Percentiles rank a stretch among this genome's conserved stretches.
Evolutionary conservation across 2,329 filamentous ascomycete species (phyloP).

Genomic region (Cladosporium sp.): DNA sequence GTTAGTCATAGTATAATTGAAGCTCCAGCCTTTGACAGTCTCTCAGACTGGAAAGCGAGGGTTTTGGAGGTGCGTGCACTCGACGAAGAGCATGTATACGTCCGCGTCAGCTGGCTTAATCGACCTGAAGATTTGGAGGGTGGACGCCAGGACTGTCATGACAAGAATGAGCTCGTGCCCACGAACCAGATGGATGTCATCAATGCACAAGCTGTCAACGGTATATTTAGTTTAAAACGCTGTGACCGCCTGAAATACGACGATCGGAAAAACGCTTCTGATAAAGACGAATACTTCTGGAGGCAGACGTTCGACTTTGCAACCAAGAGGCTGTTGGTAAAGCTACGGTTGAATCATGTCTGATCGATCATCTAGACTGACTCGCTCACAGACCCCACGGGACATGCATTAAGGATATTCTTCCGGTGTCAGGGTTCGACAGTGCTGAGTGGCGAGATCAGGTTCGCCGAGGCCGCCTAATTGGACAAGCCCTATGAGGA

Average conservation of each 20-base stretch:
- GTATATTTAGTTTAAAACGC: conserved; percentile 62
- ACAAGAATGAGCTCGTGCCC: no score
- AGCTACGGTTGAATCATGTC: neutral
- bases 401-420: no score
- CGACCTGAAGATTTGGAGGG: conserved; percentile 68
- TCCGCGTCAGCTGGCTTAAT: conserved; percentile 70
- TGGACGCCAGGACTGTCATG: no score
- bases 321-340: neutral
- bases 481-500: no score
- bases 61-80: conserved; percentile 75
- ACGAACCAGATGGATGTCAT: conserved; percentile 69
- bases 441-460: no score
- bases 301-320: neutral
- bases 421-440: neutral
- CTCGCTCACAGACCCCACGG: no score
- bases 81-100: conserved; percentile 72
- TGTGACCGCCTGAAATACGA: conserved; percentile 43
- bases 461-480: no score
- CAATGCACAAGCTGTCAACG: conserved; percentile 70
- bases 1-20: conserved; percentile 40
- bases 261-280: neutral
- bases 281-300: no score
- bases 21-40: conserved; percentile 37
- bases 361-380: no score
- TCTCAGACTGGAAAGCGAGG: conserved; percentile 68